Percentiles rank a stretch among this genome's conserved stretches.
Conservation (phyloP, 164 flowering plant species). For the Malania oleifera region DNA sequence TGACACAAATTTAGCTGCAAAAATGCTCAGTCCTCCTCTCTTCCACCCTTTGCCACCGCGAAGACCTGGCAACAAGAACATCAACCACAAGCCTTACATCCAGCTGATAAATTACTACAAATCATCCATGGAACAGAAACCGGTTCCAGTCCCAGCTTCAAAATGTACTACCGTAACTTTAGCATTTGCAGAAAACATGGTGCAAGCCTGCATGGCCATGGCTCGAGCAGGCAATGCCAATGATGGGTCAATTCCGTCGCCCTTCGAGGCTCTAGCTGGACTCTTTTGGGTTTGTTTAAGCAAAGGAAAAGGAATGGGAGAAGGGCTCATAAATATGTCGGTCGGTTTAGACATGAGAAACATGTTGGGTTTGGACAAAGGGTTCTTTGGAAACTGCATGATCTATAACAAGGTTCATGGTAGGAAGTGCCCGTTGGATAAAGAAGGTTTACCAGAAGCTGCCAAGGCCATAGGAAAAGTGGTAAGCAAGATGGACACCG, state of each 20-base stretch:
- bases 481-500: conserved; percentile 25
- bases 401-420: conserved; percentile 38
- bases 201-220: conserved; percentile 37
- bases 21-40: conserved; percentile 34
- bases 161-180: conserved; percentile 37
- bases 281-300: conserved; percentile 55
- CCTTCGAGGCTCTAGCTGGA: conserved; percentile 50
- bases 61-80: conserved; percentile 11
- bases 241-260: conserved; percentile 12
- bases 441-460: conserved; percentile 25
- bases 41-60: conserved; percentile 40
- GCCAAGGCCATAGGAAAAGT: conserved; percentile 24
- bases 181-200: conserved; percentile 37
- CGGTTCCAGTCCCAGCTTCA: conserved; percentile 2
- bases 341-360: conserved; percentile 47
- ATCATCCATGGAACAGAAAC: conserved; percentile 15
- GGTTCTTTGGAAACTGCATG: conserved; percentile 67
- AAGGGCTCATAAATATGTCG: conserved; percentile 41
- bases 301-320: conserved; percentile 32
- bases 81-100: conserved; percentile 14
- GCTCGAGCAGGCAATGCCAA: conserved; percentile 10
- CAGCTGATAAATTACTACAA: conserved; percentile 41
- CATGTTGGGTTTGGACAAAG: conserved; percentile 32
- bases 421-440: conserved; percentile 11
- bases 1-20: conserved; percentile 27